Conservation (phyloP, 2,329 filamentous ascomycete genomes). For the Polychaeton citri region DNA sequence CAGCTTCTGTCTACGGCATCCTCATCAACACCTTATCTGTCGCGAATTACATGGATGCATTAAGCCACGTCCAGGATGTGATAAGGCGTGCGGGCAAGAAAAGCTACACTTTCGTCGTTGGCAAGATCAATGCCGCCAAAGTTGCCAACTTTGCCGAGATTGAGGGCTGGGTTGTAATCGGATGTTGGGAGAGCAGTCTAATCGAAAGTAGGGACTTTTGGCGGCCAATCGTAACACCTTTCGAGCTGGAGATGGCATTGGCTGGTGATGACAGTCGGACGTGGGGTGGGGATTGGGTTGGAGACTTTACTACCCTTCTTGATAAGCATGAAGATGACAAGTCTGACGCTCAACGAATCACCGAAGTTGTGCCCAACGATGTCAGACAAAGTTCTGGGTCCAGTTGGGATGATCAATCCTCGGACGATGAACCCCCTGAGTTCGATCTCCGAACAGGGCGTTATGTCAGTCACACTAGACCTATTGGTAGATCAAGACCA, state of each 20-base stretch:
- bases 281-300: constrained; percentile 83
- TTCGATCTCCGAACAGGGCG: constrained; percentile 84
- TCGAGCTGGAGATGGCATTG: constrained; percentile 72
- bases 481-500: constrained; percentile 38
- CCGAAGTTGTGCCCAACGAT: not conserved
- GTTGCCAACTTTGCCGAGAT: constrained; percentile 93
- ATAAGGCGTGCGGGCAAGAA: constrained; percentile 82
- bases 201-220: constrained; percentile 84
- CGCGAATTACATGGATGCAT: constrained; percentile 72
- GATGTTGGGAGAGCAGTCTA: constrained; percentile 93
- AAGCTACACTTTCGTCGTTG: constrained; percentile 89
- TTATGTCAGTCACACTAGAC: constrained; percentile 65
- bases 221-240: constrained; percentile 84
- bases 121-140: constrained; percentile 90
- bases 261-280: constrained; percentile 60
- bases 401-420: constrained; percentile 57
- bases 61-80: constrained; percentile 56
- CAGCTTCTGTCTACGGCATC: constrained; percentile 78
- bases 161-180: constrained; percentile 92
- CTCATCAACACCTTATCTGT: constrained; percentile 92
- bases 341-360: constrained; percentile 9
- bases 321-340: constrained; percentile 21
- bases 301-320: constrained; percentile 63
- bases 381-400: constrained; percentile 11
- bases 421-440: constrained; percentile 53